Evolutionary conservation across 345 rosid genomes (phyloP).

Genomic region (Eucalyptus cloeziana): DNA sequence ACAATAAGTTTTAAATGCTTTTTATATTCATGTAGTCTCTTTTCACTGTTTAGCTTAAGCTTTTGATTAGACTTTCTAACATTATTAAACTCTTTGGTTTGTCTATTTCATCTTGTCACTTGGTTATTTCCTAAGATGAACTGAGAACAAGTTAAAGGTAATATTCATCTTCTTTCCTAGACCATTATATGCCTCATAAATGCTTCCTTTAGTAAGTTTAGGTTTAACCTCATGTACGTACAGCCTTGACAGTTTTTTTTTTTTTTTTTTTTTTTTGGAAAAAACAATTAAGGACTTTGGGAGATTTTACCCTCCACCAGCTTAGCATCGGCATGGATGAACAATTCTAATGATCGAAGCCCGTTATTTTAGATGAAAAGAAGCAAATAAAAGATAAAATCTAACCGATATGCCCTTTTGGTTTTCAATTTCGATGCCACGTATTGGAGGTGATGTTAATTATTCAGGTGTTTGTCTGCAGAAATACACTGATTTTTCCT

Average conservation of each 20-base stretch:
- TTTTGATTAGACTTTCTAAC: too few species aligned
- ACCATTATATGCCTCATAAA: background rate
- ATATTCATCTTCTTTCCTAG: background rate
- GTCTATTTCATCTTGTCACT: background rate
- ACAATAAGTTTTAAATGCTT: too few species aligned
- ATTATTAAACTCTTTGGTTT: background rate
- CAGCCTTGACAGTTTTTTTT: background rate
- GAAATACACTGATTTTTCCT: background rate
- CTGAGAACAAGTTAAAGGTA: background rate
- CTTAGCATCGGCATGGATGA: background rate
- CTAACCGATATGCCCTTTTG: background rate
- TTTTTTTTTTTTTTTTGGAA: background rate
- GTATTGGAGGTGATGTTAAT: background rate
- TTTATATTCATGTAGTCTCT: too few species aligned
- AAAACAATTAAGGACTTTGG: background rate
- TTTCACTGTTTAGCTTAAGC: too few species aligned
- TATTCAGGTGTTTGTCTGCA: background rate
- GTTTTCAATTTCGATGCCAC: background rate
- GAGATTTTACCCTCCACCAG: background rate
- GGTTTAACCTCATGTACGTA: background rate
- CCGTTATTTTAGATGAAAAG: background rate
- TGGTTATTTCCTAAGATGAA: background rate
- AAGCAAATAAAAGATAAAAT: background rate
- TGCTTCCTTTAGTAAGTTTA: background rate
- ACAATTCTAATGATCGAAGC: background rate